Conservation (phyloP, 148 eudicot species). For the Nepenthes gracilis region DNA sequence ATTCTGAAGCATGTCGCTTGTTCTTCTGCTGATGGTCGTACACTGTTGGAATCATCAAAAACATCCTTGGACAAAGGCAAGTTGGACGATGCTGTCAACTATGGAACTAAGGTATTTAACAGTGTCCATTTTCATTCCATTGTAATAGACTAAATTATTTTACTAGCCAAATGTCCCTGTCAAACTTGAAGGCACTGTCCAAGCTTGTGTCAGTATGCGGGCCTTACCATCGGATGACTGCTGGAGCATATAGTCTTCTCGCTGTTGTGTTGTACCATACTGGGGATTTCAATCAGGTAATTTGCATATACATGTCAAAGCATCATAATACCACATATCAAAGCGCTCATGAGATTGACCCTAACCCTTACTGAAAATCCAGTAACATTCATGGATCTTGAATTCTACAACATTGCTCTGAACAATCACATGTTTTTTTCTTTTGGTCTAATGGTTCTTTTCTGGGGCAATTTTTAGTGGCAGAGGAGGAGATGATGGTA, state of each 20-base stretch:
- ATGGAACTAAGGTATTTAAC: slow-evolving; percentile 67
- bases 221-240: slow-evolving; percentile 96
- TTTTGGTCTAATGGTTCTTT: too few species aligned
- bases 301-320: slow-evolving; percentile 1
- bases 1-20: slow-evolving; percentile 79
- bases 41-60: slow-evolving; percentile 80
- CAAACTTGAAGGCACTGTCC: slow-evolving; percentile 56
- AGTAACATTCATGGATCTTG: too few species aligned
- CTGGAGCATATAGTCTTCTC: slow-evolving; percentile 92
- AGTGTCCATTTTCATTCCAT: neutral
- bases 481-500: too few species aligned
- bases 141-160: neutral
- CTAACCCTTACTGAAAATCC: too few species aligned
- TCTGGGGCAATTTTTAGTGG: too few species aligned
- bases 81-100: slow-evolving; percentile 89
- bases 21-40: slow-evolving; percentile 97
- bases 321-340: neutral
- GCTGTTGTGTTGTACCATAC: slow-evolving; percentile 95
- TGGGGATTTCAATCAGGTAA: slow-evolving; percentile 95
- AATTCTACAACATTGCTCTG: too few species aligned
- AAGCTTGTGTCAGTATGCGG: slow-evolving; percentile 88
- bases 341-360: too few species aligned
- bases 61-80: slow-evolving; percentile 95
- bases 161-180: slow-evolving; percentile 9
- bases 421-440: too few species aligned